Evolutionary conservation across 176 grass and related monocot species (phyloP).

Genomic region (Calamus simplicifolius): DNA sequence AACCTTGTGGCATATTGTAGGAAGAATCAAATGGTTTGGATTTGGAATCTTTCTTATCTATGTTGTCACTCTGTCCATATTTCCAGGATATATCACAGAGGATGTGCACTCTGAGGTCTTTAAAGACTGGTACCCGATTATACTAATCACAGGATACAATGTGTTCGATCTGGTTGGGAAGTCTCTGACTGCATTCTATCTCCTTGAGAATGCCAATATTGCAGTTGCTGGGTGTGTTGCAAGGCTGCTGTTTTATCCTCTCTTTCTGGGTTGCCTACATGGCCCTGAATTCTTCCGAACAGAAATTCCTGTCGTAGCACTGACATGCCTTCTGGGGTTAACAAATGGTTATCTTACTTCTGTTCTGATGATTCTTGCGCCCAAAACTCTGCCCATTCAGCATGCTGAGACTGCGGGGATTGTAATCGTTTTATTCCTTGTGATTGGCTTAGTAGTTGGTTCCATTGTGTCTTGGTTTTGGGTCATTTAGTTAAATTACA

Average conservation of each 20-base stretch:
- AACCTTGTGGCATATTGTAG: slow-evolving; percentile 73
- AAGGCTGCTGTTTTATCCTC: slow-evolving; percentile 76
- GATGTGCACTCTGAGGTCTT: slow-evolving; percentile 82
- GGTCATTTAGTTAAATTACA: slow-evolving; percentile 44
- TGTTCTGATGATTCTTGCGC: slow-evolving; percentile 78
- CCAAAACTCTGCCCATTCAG: slow-evolving; percentile 82
- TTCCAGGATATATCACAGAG: slow-evolving; percentile 91
- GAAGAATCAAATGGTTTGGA: slow-evolving; percentile 66
- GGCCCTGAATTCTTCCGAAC: slow-evolving; percentile 75
- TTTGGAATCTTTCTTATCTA: slow-evolving; percentile 71
- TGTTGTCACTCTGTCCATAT: slow-evolving; percentile 76
- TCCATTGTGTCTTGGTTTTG: slow-evolving; percentile 86
- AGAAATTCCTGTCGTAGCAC: slow-evolving; percentile 57
- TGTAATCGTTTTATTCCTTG: slow-evolving; percentile 79
- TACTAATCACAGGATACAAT: slow-evolving; percentile 81
- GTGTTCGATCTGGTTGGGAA: slow-evolving; percentile 87
- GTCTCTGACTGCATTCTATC: slow-evolving; percentile 49
- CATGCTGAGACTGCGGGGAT: slow-evolving; percentile 82
- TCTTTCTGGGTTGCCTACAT: slow-evolving; percentile 78
- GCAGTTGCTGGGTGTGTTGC: slow-evolving; percentile 41
- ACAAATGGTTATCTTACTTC: slow-evolving; percentile 83
- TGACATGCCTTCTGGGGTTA: slow-evolving; percentile 71
- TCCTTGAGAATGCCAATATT: slow-evolving; percentile 51
- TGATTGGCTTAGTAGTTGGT: slow-evolving; percentile 50
- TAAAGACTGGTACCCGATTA: slow-evolving; percentile 84